Evolutionary conservation across 306 rosid species (phyloP).

Genomic region (Clitoria ternatea): DNA sequence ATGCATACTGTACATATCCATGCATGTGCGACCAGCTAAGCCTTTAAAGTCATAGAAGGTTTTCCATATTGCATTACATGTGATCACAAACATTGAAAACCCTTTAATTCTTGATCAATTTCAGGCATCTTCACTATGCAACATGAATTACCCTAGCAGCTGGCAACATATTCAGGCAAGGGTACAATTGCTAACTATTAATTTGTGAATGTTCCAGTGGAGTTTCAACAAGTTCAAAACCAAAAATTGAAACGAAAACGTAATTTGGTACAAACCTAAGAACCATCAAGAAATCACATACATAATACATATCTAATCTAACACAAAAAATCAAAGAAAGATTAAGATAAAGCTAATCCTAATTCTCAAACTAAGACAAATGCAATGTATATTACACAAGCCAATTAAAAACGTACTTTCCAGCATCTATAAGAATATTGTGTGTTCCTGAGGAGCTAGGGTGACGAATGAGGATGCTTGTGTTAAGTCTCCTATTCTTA

Average conservation of each 20-base stretch:
- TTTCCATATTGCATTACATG: background rate
- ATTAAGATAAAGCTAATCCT: background rate
- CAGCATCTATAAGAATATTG: conserved; percentile 82
- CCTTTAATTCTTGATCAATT: background rate
- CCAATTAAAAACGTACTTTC: conserved; percentile 60
- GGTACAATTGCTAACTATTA: background rate
- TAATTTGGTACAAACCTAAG: background rate
- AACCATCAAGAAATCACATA: conserved; percentile 16
- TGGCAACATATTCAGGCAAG: background rate
- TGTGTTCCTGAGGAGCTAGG: conserved; percentile 45
- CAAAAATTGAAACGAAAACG: background rate
- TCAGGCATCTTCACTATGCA: background rate
- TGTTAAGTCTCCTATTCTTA: conserved; percentile 84
- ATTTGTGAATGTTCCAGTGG: background rate
- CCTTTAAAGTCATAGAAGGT: background rate
- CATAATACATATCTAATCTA: no score
- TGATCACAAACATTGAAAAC: background rate
- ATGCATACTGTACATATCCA: background rate
- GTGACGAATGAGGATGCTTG: conserved; percentile 76
- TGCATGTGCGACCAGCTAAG: background rate
- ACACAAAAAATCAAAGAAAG: conserved; percentile 10
- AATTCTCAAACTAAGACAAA: background rate
- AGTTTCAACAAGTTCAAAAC: background rate
- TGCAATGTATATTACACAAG: background rate
- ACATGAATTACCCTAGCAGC: conserved; percentile 4